These are phyloP conservation scores for Lachancea fermentati DNA, from an alignment of 805 yeast species.

Conservation along the genomic window DNA sequence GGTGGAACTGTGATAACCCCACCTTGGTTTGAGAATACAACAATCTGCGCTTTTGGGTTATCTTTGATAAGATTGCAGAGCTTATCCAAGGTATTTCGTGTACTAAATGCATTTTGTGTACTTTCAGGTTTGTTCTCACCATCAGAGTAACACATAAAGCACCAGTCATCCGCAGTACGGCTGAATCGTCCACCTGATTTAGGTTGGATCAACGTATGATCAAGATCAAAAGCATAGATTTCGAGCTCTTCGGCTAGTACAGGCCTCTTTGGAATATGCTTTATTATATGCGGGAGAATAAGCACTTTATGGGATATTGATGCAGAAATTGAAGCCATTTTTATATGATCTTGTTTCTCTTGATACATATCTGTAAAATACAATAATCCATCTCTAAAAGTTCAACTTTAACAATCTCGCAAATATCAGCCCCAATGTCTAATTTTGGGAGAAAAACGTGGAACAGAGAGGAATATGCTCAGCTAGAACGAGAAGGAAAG, in stretches of 20 bases:
- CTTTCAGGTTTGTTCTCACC: constrained; percentile 10
- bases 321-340: neutral
- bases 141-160: constrained; percentile 50
- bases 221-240: constrained; percentile 79
- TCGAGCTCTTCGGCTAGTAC: neutral
- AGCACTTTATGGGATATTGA: constrained; percentile 31
- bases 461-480: constrained; percentile 62
- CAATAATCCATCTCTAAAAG: neutral
- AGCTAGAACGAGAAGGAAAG: constrained; percentile 37
- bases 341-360: neutral
- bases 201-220: constrained; percentile 59
- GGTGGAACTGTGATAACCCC: constrained; percentile 34
- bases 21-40: constrained; percentile 85
- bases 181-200: constrained; percentile 54
- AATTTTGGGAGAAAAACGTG: constrained; percentile 62
- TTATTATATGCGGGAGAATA: constrained; percentile 41
- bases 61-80: constrained; percentile 13
- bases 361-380: neutral
- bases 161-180: constrained; percentile 66
- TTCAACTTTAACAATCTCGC: neutral
- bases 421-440: constrained; percentile 14
- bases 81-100: constrained; percentile 17
- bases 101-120: constrained; percentile 6
- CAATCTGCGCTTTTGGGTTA: constrained; percentile 39
- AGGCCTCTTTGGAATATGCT: constrained; percentile 33